These are phyloP conservation scores for Tylopilus rubrobrunneus DNA, from an alignment of 768 basidiomycete genomes.

Conservation along the genomic window DNA sequence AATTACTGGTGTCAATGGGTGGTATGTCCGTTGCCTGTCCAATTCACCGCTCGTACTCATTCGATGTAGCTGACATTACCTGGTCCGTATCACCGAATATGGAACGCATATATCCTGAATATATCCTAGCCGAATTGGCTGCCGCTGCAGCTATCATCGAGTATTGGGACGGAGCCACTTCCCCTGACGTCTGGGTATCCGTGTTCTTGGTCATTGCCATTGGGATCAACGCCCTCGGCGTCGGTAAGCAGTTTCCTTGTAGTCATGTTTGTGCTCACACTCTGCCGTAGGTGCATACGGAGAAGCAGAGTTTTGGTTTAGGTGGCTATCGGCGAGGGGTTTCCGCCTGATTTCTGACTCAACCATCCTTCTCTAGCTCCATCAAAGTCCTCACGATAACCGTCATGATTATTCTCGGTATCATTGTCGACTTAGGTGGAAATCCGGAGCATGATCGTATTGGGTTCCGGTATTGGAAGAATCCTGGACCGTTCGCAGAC, in stretches of 20 bases:
- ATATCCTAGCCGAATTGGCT: not conserved
- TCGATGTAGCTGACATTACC: not conserved
- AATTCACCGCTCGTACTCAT: not conserved
- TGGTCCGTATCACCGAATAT: not conserved
- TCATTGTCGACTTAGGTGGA: constrained; percentile 4
- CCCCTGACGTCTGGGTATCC: not conserved
- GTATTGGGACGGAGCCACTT: not conserved
- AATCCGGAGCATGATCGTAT: constrained; percentile 1
- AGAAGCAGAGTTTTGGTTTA: constrained; percentile 7
- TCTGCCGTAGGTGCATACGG: constrained; percentile 1
- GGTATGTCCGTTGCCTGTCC: not conserved
- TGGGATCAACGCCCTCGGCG: not conserved
- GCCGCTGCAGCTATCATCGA: not conserved
- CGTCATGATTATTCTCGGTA: constrained; percentile 1
- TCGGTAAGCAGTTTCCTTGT: not conserved
- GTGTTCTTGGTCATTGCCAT: not conserved
- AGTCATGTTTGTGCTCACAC: not conserved
- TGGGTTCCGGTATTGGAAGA: constrained; percentile 39
- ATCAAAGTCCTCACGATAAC: constrained; percentile 1
- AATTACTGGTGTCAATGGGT: constrained; percentile 5
- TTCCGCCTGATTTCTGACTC: not conserved
- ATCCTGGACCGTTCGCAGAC: constrained; percentile 17
- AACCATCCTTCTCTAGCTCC: not conserved
- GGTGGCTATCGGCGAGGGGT: not conserved
- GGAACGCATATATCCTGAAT: not conserved